A percentile compares a stretch with the other conserved stretches of the same genome.
These are phyloP conservation scores for Pyricularia grisea DNA, from an alignment of 2,329 filamentous ascomycete species.

Conservation along the genomic window DNA sequence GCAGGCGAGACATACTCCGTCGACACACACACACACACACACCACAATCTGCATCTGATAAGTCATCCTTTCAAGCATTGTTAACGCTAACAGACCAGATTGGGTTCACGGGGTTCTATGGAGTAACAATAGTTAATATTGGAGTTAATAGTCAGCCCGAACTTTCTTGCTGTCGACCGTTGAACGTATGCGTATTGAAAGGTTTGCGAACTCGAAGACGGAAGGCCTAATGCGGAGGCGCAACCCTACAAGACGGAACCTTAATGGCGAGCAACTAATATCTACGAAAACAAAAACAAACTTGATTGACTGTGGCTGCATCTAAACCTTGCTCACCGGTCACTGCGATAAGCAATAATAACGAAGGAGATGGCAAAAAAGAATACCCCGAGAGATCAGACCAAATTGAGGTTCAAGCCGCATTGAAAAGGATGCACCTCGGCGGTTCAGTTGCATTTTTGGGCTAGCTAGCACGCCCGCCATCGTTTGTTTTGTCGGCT, in stretches of 20 bases:
- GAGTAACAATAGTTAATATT: neutral
- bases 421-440: neutral
- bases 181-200: neutral
- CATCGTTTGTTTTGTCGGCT: neutral
- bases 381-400: neutral
- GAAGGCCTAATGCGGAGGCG: neutral
- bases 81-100: neutral
- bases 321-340: neutral
- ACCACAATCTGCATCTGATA: neutral
- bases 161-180: neutral
- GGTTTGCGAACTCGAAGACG: neutral
- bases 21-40: neutral
- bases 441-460: neutral
- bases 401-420: neutral
- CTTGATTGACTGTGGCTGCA: neutral
- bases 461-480: neutral
- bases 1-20: neutral
- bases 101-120: neutral
- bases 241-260: neutral
- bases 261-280: neutral
- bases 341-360: neutral
- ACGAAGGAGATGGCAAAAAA: neutral
- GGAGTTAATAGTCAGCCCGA: neutral
- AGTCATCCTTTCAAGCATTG: neutral
- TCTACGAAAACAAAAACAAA: neutral